Evolutionary conservation across 1,284 basidiomycete genomes (phyloP).

Genomic region (Pascua guehoae): DNA sequence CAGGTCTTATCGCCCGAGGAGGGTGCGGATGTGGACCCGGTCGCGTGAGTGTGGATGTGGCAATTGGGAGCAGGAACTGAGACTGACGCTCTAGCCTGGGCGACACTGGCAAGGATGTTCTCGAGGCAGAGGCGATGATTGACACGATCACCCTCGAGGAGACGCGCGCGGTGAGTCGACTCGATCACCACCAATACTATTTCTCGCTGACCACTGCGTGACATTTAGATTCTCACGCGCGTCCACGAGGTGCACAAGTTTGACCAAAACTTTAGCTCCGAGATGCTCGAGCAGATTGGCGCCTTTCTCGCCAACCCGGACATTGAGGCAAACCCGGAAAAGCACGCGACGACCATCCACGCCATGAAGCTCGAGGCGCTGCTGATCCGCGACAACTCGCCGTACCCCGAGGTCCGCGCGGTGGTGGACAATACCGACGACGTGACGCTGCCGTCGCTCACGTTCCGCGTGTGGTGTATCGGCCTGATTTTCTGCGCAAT

Average conservation of each 20-base stretch:
- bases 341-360: slow-evolving; percentile 18
- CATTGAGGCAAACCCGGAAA: slow-evolving; percentile 9
- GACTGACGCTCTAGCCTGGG: no score
- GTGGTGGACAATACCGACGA: slow-evolving; percentile 75
- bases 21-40: no score
- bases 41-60: no score
- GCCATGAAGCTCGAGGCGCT: slow-evolving; percentile 37
- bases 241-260: slow-evolving; percentile 12
- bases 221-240: slow-evolving; percentile 10
- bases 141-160: no score
- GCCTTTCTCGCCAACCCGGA: slow-evolving; percentile 14
- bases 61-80: no score
- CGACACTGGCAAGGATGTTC: no score
- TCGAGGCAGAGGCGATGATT: no score
- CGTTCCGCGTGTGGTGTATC: slow-evolving; percentile 74
- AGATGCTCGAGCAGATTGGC: slow-evolving; percentile 10
- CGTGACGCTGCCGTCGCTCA: slow-evolving; percentile 70
- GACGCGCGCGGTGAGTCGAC: no score
- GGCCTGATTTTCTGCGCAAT: slow-evolving; percentile 53
- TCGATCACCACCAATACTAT: no score
- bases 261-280: slow-evolving; percentile 20
- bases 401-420: slow-evolving; percentile 82
- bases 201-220: no score
- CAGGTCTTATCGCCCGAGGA: no score
- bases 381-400: slow-evolving; percentile 55